Base-by-base conservation (phyloP, 768 basidiomycete species). In the Holtermannia corniformis region DNA sequence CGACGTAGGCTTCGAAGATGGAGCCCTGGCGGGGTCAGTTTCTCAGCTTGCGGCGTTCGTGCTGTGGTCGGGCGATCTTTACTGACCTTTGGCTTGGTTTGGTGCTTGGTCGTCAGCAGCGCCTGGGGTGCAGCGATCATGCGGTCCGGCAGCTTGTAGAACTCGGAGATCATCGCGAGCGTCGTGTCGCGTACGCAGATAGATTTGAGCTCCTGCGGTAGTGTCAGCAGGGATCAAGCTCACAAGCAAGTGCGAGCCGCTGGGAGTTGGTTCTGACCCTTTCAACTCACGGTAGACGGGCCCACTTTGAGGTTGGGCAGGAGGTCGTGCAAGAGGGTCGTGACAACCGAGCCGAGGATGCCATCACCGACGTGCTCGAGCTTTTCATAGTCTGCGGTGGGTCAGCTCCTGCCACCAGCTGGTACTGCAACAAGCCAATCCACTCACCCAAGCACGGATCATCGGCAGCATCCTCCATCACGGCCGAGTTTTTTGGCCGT, bases 291-390 rank as follows among this genome's bases (percentile, higher is more conserved):
- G 3, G 65, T 61, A 1, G 63, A 50, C 11, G 57, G 54, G 7
- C 62, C 63, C n/a, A 56, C 52, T 22, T 58, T 47, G 2, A 67
- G 54, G 45, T 45, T 44, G 1, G 65, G 65, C 37, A 50, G 62
- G 2, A 64, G 27, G 32, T 67, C 65, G 14, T 67, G 60, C 10
- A 64, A 49, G 12, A 67, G 47, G 19, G 50, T 44, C 41, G 49
- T 53, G 0, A 61, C 56, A 19, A 58, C 50, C 4, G 51, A 20
- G 63, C 65, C 63, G 10, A 68, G 44, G 22, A 68, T 7, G 19
- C 47, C 61, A 42, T 65, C 66, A 3, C 66, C 66, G 1, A 65
- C 55, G 54, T 62, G 59, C 52, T 65, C 66, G n/a, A 68, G 47
- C 56, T 60, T 64, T 49, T 68, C 66, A 55, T 64, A 63, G 42